Conservation (phyloP, 2,329 filamentous ascomycete genomes). For the Fusarium mundagurra region DNA sequence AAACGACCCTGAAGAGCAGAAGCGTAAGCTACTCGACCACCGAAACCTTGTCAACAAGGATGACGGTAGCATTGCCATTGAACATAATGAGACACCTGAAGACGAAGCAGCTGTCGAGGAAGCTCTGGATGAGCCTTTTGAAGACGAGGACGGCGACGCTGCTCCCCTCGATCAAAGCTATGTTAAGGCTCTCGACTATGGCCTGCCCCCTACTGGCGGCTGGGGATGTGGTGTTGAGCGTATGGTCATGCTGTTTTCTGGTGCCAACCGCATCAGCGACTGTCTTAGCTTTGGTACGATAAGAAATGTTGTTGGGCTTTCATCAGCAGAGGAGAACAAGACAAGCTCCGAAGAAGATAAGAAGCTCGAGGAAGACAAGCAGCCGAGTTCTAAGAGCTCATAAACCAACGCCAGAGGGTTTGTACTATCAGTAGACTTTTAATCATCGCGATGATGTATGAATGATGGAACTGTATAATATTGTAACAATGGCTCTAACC, state of each 20-base stretch:
- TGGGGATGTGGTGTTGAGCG: slow-evolving; percentile 96
- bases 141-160: slow-evolving; percentile 57
- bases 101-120: slow-evolving; percentile 1
- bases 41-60: slow-evolving; percentile 50
- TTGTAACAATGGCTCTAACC: slow-evolving; percentile 29
- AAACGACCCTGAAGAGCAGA: slow-evolving; percentile 88
- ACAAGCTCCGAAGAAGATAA: neutral
- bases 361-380: slow-evolving; percentile 40
- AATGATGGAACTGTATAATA: slow-evolving; percentile 40
- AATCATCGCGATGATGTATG: slow-evolving; percentile 30
- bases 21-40: slow-evolving; percentile 78
- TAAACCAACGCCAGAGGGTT: neutral
- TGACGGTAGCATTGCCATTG: slow-evolving; percentile 47
- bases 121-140: slow-evolving; percentile 18
- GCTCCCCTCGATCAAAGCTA: slow-evolving; percentile 79
- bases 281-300: slow-evolving; percentile 90
- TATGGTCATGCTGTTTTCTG: slow-evolving; percentile 89
- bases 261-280: slow-evolving; percentile 81
- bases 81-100: slow-evolving; percentile 17
- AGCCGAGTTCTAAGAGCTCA: slow-evolving; percentile 4
- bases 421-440: neutral
- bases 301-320: slow-evolving; percentile 69
- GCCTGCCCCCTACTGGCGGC: slow-evolving; percentile 92
- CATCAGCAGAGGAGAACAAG: slow-evolving; percentile 48
- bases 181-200: slow-evolving; percentile 84